Evolutionary conservation across 2,329 filamentous ascomycete genomes (phyloP), one percentile per base, ranked within the genome.

Genomic region (Exophiala sp.): DNA sequence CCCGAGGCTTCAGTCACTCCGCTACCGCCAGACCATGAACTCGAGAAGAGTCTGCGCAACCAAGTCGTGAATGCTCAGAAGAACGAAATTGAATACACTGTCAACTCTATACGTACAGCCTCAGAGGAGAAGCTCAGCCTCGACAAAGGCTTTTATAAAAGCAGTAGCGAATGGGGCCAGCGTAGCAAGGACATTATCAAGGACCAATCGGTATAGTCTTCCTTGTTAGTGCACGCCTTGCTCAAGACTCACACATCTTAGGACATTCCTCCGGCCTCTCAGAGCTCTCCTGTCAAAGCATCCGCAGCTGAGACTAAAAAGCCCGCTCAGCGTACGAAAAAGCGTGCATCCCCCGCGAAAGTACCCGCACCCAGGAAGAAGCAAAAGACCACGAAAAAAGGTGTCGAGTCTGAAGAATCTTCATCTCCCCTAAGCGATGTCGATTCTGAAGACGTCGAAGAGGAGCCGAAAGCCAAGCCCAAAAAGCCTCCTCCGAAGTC

Each of bases 121-220:
- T 77, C 76, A 3, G 82, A 84, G 65, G 68, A 75, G 52, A 66
- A 75, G 45, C 66, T 85, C 9, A 74, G 72, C 32, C 68, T 86
- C 18, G 70, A 75, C 6, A 69, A 70, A 5, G 80, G 75, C 2
- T 85, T 82, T 62, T 77, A 84, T 61, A 85, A 81, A 62, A 68
- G 61, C n/a, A 68, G 77, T 55, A 62, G 63, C 1, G 63, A 65
- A 3, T 86, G 84, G 84, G 85, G 81, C 58, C 57, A 63, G 10
- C 70, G 69, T 52, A 83, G 80, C 65, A 80, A 81, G 57, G 56
- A 70, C 1, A 70, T 83, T 47, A 80, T 84, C 46, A 72, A 73
- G 64, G 71, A 74, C 52, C 74, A 83, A 69, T 74, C 80, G 64
- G 75, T 79, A 68, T 58, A 71, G 42, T 32, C 2, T 16, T 34